These are phyloP conservation scores for Leucogyrophana mollusca DNA, from an alignment of 768 basidiomycete species.

Conservation along the genomic window DNA sequence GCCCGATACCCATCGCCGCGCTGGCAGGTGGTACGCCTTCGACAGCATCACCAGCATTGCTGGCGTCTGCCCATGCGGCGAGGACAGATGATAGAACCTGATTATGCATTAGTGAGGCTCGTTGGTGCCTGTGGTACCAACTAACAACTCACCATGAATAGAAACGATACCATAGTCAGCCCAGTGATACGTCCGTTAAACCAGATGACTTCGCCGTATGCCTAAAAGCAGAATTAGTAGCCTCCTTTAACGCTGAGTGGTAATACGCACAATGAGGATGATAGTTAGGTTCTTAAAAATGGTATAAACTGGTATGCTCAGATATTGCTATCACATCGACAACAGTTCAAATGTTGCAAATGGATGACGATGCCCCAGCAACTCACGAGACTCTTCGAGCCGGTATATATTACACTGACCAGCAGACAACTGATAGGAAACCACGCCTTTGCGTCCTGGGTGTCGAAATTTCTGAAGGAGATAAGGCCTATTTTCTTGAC, in stretches of 20 bases:
- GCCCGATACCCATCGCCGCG: conserved; percentile 22
- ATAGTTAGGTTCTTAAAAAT: conserved; percentile 99
- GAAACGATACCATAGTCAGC: conserved; percentile 85
- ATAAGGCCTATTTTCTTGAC: conserved; percentile 80
- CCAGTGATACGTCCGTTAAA: conserved; percentile 88
- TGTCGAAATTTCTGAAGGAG: conserved; percentile 81
- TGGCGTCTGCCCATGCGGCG: conserved; percentile 93
- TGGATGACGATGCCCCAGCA: not conserved
- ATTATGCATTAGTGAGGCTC: not conserved
- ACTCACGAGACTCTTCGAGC: conserved; percentile 93
- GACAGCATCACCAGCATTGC: conserved; percentile 34
- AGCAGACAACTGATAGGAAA: conserved; percentile 92
- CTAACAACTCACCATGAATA: conserved; percentile 72
- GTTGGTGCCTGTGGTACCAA: not conserved
- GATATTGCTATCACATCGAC: conserved; percentile 70
- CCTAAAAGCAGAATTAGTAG: conserved; percentile 42
- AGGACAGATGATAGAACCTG: conserved; percentile 91
- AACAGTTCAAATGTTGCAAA: not conserved
- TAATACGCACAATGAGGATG: conserved; percentile 81
- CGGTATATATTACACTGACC: conserved; percentile 95
- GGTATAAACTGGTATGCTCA: conserved; percentile 96
- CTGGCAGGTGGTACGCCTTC: conserved; percentile 23
- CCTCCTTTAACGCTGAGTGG: not conserved
- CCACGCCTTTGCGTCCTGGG: conserved; percentile 86
- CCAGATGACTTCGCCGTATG: conserved; percentile 97